A percentile compares a stretch with the other conserved stretches of the same genome.
These are phyloP conservation scores for Dryas octopetala DNA, from an alignment of 306 rosid species.

Conservation along the genomic window DNA sequence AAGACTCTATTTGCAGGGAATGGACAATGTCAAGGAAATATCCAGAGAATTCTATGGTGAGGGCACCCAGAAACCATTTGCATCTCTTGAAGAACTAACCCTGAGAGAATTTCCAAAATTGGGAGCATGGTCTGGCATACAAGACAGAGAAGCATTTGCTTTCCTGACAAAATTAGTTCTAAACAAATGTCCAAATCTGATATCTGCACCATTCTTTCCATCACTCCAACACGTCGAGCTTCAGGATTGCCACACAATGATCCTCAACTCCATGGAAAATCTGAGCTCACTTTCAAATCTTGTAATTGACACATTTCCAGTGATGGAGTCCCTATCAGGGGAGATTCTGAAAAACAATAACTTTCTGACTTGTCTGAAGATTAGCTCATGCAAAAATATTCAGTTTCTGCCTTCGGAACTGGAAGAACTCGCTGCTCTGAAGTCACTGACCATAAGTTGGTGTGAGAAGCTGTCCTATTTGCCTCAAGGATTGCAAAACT, in stretches of 20 bases:
- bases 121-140: too few relatives aligned
- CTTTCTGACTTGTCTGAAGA: not conserved
- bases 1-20: not conserved
- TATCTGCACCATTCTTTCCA: too few relatives aligned
- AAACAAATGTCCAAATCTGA: too few relatives aligned
- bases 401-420: not conserved
- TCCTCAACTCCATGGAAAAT: too few relatives aligned
- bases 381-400: not conserved
- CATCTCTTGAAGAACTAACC: not conserved
- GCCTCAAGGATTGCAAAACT: constrained; percentile 1
- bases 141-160: too few relatives aligned
- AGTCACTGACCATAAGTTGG: not conserved
- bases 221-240: too few relatives aligned
- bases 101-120: not conserved
- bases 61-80: not conserved
- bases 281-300: too few relatives aligned
- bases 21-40: not conserved
- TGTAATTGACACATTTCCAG: not conserved
- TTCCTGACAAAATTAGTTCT: too few relatives aligned
- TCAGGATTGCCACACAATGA: too few relatives aligned
- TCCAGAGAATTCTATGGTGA: not conserved
- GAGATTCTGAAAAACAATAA: not conserved
- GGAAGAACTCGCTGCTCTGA: not conserved
- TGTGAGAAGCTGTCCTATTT: not conserved
- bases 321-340: not conserved